These are phyloP conservation scores for Clavispora asparagi DNA, from an alignment of 805 yeast genomes.

Conservation along the genomic window DNA sequence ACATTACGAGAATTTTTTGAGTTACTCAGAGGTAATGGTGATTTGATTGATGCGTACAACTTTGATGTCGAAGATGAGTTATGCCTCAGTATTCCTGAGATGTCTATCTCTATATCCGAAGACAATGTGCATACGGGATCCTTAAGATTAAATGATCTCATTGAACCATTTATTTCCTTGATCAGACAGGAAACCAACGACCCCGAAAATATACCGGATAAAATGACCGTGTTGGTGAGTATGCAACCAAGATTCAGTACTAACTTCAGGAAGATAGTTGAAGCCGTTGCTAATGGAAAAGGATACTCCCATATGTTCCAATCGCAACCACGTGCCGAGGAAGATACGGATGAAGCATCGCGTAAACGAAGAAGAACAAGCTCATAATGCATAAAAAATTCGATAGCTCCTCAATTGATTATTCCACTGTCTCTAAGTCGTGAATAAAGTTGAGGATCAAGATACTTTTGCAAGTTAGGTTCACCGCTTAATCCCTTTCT, in stretches of 20 bases:
- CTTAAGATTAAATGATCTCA: slow-evolving; percentile 21
- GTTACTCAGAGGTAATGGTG: slow-evolving; percentile 22
- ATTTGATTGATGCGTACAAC: slow-evolving; percentile 19
- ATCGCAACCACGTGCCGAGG: background rate
- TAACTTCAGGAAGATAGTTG: slow-evolving; percentile 20
- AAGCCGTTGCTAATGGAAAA: background rate
- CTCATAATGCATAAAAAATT: background rate
- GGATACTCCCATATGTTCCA: background rate
- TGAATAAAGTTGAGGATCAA: slow-evolving; percentile 55
- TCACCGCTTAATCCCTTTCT: slow-evolving; percentile 82
- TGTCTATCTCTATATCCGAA: slow-evolving; percentile 26
- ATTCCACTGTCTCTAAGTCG: slow-evolving; percentile 49
- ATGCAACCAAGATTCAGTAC: slow-evolving; percentile 24
- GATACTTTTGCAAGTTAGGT: slow-evolving; percentile 51
- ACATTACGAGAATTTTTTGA: slow-evolving; percentile 23
- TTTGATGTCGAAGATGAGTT: slow-evolving; percentile 24
- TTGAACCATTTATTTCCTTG: slow-evolving; percentile 19
- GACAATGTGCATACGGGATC: slow-evolving; percentile 25
- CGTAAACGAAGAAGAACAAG: background rate
- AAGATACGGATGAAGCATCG: background rate
- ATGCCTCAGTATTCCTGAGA: slow-evolving; percentile 23
- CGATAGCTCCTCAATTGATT: slow-evolving; percentile 4
- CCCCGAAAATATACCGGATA: slow-evolving; percentile 4
- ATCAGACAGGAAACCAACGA: slow-evolving; percentile 7
- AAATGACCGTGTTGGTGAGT: slow-evolving; percentile 16